Evolutionary conservation across 257 asterid genomes (phyloP).

Genomic region (Solanum virginianum): DNA sequence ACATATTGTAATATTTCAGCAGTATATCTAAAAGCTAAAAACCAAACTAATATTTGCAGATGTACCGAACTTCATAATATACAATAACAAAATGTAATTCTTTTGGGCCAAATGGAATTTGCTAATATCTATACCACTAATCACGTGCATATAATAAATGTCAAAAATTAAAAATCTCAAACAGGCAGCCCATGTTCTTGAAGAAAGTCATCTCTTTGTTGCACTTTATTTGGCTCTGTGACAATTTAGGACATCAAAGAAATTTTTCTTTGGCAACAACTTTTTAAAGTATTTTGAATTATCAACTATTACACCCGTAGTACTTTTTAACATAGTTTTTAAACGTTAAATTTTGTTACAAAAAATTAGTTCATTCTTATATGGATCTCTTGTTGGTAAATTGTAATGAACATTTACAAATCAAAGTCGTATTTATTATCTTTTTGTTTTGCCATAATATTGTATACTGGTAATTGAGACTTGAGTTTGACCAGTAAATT

Average conservation of each 20-base stretch:
- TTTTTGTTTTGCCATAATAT: not conserved
- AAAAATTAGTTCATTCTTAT: not conserved
- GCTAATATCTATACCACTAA: not conserved
- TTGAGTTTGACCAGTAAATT: no score
- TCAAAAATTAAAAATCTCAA: not conserved
- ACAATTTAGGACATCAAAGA: not conserved
- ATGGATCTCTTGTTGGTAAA: not conserved
- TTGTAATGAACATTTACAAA: not conserved
- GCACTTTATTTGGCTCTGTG: not conserved
- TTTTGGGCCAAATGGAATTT: not conserved
- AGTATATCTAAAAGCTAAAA: not conserved
- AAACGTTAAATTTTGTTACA: not conserved
- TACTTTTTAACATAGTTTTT: not conserved
- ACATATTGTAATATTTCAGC: not conserved
- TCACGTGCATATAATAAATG: not conserved
- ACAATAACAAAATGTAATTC: not conserved
- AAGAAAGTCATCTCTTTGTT: no score
- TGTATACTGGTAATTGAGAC: no score
- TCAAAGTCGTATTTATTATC: not conserved
- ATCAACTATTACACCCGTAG: not conserved
- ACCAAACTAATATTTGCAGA: not conserved
- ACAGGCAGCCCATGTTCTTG: no score
- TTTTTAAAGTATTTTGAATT: not conserved
- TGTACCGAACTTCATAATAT: not conserved
- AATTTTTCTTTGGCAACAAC: not conserved